A percentile compares a stretch with the other conserved stretches of the same genome.
These are phyloP conservation scores for Geoglossum cookeanum DNA, from an alignment of 2,329 filamentous ascomycete genomes.

Conservation along the genomic window DNA sequence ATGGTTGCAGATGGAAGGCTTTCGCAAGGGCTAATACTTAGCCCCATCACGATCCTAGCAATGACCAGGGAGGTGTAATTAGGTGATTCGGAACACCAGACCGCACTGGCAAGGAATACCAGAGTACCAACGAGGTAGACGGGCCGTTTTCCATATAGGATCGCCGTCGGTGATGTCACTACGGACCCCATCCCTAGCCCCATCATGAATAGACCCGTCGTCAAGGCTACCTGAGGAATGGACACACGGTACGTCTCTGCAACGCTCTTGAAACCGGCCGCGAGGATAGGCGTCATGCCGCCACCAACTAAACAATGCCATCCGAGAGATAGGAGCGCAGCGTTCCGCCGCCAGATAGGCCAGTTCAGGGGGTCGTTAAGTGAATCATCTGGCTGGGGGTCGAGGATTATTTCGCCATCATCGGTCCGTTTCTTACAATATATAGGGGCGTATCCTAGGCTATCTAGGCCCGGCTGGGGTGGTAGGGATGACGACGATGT, in stretches of 20 bases:
- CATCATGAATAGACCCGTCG: constrained; percentile 87
- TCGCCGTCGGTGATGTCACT: constrained; percentile 73
- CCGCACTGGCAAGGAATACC: constrained; percentile 53
- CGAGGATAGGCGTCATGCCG: constrained; percentile 77
- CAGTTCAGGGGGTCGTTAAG: constrained; percentile 86
- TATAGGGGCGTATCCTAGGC: constrained; percentile 21
- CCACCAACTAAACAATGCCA: constrained; percentile 89
- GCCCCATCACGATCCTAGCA: constrained; percentile 70
- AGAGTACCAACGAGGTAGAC: constrained; percentile 66
- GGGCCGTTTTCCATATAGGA: constrained; percentile 74
- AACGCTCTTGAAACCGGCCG: constrained; percentile 74
- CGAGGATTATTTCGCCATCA: constrained; percentile 69
- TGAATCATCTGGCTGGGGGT: constrained; percentile 82
- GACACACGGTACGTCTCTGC: constrained; percentile 45
- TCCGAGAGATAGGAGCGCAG: constrained; percentile 61
- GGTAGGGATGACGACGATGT: constrained; percentile 4
- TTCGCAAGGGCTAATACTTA: constrained; percentile 78
- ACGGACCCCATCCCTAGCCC: constrained; percentile 74
- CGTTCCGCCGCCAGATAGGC: constrained; percentile 63
- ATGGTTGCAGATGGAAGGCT: constrained; percentile 86
- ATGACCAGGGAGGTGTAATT: constrained; percentile 61
- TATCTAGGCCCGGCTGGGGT: background rate
- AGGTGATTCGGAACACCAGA: constrained; percentile 78
- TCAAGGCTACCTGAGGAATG: constrained; percentile 58
- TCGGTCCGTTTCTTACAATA: constrained; percentile 45